Base-by-base conservation (phyloP, 116 monocot species). In the Iris pallida region DNA sequence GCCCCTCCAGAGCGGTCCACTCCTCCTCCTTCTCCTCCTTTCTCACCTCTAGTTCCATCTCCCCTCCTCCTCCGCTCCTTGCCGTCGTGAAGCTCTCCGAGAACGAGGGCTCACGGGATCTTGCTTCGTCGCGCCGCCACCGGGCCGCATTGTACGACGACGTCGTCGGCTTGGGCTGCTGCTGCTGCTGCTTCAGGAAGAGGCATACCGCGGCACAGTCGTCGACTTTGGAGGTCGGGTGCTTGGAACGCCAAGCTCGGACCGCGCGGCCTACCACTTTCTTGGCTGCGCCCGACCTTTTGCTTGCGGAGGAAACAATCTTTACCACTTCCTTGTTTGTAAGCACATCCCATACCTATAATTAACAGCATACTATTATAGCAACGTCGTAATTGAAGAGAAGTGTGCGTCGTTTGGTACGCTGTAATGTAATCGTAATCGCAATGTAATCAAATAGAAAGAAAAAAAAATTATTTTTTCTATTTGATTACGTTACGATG, bases 341-440 rank as follows among this genome's bases (percentile, higher is more conserved):
- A 20, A 92, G 63, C 46, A 88, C 92, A 64, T 92, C 92, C 88
- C 92, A 92, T 16, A 88, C 70, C 92, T 92, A 46, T 43, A 71
- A n/a, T n/a, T n/a, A n/a, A 51, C 20, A 40, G 7, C 49, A 51
- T 9, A n/a, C n/a, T n/a, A n/a, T n/a, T n/a, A n/a, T 30, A 3
- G 2, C n/a, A 30, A 30, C 2, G n/a, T n/a, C n/a, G n/a, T 30
- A 30, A 30, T 30, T 30, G 2, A 30, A 30, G 30, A 30, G 30
- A 30, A 30, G 30, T n/a, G n/a, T n/a, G n/a, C n/a, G n/a, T n/a
- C n/a, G n/a, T n/a, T n/a, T n/a, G n/a, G n/a, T n/a, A n/a, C n/a
- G n/a, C n/a, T n/a, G n/a, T n/a, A n/a, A n/a, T n/a, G n/a, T n/a
- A n/a, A n/a, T n/a, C n/a, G n/a, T n/a, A n/a, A n/a, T n/a, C n/a